Evolutionary conservation across 2,329 filamentous ascomycete genomes (phyloP).

Genomic region (Pseudocercospora fuligena): DNA sequence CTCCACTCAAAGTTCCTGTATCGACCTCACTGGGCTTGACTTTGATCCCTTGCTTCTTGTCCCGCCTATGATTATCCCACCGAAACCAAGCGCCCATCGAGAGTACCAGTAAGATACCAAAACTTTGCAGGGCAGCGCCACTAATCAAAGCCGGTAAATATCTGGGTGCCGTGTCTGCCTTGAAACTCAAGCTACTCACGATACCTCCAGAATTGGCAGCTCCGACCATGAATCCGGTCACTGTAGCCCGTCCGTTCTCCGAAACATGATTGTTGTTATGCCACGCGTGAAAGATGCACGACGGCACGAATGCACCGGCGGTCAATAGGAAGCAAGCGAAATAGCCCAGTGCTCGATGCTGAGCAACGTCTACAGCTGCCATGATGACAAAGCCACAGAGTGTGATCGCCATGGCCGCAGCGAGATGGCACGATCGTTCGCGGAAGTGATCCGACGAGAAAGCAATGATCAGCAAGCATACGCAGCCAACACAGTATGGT

Average conservation of each 20-base stretch:
- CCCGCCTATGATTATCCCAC: neutral
- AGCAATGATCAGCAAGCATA: neutral
- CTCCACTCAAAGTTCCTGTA: neutral
- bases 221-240: constrained; percentile 3
- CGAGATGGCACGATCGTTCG: constrained; percentile 4
- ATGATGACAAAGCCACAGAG: constrained; percentile 5
- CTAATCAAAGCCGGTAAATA: constrained; percentile 5
- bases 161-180: constrained; percentile 2
- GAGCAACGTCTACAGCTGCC: neutral
- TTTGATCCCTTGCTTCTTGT: neutral
- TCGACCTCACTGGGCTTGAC: neutral
- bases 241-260: neutral
- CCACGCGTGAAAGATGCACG: constrained; percentile 9
- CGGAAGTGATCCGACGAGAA: constrained; percentile 8
- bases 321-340: constrained; percentile 8
- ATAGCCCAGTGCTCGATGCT: constrained; percentile 2
- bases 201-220: constrained; percentile 2
- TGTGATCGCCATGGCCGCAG: constrained; percentile 1
- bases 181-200: constrained; percentile 7
- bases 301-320: constrained; percentile 1
- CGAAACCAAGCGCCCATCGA: constrained; percentile 1
- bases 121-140: neutral
- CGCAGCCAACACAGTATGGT: constrained; percentile 6
- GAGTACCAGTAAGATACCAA: neutral
- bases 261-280: constrained; percentile 10